phyloP scores from a whole-genome alignment of 805 yeast genomes.

The Wickerhamomyces bisporus region DNA sequence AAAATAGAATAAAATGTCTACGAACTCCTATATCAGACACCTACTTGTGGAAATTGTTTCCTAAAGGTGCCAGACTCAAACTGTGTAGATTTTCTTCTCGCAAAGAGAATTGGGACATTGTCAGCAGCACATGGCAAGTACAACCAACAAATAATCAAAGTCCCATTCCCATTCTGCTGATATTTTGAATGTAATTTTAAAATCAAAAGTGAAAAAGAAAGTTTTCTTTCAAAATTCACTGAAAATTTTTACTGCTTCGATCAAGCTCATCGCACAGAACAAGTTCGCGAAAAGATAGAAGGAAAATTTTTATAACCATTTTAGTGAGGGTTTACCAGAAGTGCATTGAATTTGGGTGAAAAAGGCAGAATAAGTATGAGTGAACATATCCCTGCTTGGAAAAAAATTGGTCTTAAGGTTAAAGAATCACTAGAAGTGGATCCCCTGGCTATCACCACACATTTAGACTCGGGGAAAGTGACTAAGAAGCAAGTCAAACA shows the following conservation, averaged over 20 bases:
- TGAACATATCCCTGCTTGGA: conserved; percentile 72
- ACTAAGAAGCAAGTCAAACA: conserved; percentile 40
- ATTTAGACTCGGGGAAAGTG: conserved; percentile 38
- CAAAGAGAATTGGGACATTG: conserved; percentile 9
- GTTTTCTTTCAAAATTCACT: neutral
- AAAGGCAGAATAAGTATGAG: conserved; percentile 11
- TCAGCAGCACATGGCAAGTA: conserved; percentile 2
- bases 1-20: conserved; percentile 24
- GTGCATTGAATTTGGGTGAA: too few species aligned
- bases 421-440: conserved; percentile 41
- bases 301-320: neutral
- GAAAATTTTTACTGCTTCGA: neutral
- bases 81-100: conserved; percentile 26
- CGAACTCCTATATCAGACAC: conserved; percentile 29
- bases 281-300: neutral
- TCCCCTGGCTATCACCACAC: conserved; percentile 38
- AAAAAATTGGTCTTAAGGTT: conserved; percentile 64
- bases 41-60: conserved; percentile 15
- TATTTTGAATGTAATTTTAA: conserved; percentile 1
- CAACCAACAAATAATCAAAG: neutral
- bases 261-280: neutral
- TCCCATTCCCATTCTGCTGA: conserved; percentile 2
- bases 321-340: too few species aligned
- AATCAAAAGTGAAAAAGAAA: neutral
- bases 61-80: conserved; percentile 26